phyloP scores from a whole-genome alignment of 208 protist species.

The Trypanosoma theileri region DNA sequence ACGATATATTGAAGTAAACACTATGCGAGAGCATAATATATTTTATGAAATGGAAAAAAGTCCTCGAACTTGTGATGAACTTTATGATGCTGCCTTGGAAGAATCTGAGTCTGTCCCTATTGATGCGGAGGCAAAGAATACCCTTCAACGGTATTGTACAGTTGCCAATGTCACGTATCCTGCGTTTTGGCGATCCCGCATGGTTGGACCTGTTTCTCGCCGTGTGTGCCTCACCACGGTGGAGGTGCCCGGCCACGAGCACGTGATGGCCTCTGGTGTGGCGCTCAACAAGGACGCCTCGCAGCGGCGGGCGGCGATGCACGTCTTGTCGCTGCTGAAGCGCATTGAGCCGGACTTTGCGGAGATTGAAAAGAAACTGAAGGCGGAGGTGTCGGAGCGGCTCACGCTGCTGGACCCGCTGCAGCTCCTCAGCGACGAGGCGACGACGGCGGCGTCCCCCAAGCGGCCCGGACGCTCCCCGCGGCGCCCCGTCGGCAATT shows the following conservation, averaged over 20 bases:
- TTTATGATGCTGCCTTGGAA: constrained; percentile 61
- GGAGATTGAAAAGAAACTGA: constrained; percentile 29
- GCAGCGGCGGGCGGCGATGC: constrained; percentile 73
- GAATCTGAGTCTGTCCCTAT: constrained; percentile 52
- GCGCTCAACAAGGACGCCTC: constrained; percentile 53
- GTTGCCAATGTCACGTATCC: constrained; percentile 27
- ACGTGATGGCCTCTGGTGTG: constrained; percentile 62
- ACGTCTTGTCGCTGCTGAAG: constrained; percentile 69
- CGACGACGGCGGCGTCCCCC: background rate
- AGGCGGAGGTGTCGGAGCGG: constrained; percentile 20
- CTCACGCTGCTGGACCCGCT: constrained; percentile 12
- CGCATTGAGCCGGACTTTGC: constrained; percentile 71
- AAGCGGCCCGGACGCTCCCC: no score
- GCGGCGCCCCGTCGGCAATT: constrained; percentile 25
- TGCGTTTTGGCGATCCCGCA: constrained; percentile 39
- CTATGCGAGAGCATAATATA: constrained; percentile 41
- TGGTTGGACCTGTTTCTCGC: constrained; percentile 46
- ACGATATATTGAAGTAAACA: constrained; percentile 51
- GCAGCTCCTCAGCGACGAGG: constrained; percentile 15
- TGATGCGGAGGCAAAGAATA: constrained; percentile 38
- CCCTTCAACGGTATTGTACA: constrained; percentile 54
- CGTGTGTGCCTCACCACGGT: constrained; percentile 61
- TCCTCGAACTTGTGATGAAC: constrained; percentile 59
- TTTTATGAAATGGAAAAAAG: constrained; percentile 62
- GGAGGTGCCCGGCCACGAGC: constrained; percentile 61